Conservation (phyloP, 1,139 yeast genomes). For the Candida sojae region DNA sequence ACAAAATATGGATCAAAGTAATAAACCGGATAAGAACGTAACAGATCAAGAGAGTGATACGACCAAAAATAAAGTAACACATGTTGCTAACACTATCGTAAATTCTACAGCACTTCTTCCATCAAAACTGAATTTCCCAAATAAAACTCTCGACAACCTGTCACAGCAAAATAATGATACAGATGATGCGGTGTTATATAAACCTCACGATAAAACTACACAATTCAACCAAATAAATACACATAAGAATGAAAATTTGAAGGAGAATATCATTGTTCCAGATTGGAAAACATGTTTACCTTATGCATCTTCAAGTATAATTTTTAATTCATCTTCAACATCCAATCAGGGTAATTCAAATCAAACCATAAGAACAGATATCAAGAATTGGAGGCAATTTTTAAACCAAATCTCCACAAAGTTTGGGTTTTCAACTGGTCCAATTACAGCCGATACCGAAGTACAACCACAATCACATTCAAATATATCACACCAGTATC, state of each 20-base stretch:
- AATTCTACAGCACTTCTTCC: constrained; percentile 34
- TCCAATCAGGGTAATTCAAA: constrained; percentile 21
- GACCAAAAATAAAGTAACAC: constrained; percentile 7
- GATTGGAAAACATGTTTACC: constrained; percentile 46
- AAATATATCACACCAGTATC: too few relatives aligned
- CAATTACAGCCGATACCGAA: constrained; percentile 19
- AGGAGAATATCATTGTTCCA: constrained; percentile 46
- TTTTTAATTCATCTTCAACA: constrained; percentile 22
- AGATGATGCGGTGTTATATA: constrained; percentile 50
- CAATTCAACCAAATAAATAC: constrained; percentile 48
- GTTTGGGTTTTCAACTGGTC: constrained; percentile 39
- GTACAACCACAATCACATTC: constrained; percentile 9
- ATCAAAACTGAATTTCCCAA: constrained; percentile 16
- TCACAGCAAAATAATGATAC: constrained; percentile 6
- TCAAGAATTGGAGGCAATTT: constrained; percentile 40
- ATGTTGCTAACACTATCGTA: constrained; percentile 35
- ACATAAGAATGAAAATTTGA: constrained; percentile 46
- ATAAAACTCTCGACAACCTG: constrained; percentile 31
- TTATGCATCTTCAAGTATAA: constrained; percentile 19
- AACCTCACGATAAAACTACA: constrained; percentile 44
- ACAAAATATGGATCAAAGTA: background rate
- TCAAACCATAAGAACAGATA: constrained; percentile 21
- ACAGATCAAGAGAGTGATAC: constrained; percentile 12
- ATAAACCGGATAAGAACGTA: background rate
- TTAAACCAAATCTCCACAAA: constrained; percentile 37